Evolutionary conservation across 2,329 filamentous ascomycete species (phyloP).

Genomic region (Colletotrichum filicis): DNA sequence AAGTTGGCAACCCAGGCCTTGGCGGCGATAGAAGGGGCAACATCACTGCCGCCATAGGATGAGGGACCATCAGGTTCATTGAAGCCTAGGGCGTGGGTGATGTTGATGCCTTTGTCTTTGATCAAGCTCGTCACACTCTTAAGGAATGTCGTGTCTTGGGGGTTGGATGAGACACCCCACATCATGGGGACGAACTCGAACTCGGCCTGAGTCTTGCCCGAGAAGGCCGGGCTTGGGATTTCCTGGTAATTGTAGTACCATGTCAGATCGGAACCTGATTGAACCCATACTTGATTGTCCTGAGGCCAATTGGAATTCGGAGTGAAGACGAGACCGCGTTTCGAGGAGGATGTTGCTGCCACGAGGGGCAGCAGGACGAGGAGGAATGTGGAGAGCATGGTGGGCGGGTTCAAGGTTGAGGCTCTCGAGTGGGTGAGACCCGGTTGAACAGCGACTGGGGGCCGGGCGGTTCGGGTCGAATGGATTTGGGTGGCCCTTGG

Average conservation of each 20-base stretch:
- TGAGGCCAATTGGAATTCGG: conserved; percentile 62
- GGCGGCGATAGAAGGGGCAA: conserved; percentile 71
- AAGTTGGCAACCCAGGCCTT: conserved; percentile 77
- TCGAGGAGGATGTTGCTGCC: conserved; percentile 57
- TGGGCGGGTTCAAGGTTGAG: neutral
- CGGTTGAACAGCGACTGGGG: conserved; percentile 1
- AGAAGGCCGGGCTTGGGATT: conserved; percentile 64
- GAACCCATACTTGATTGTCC: conserved; percentile 75
- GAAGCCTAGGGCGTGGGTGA: conserved; percentile 78
- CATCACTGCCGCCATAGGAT: conserved; percentile 69
- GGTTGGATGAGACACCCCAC: conserved; percentile 68
- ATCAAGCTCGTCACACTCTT: conserved; percentile 67
- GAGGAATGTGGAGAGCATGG: conserved; percentile 36
- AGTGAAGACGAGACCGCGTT: conserved; percentile 80
- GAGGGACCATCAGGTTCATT: conserved; percentile 78
- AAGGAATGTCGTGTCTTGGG: conserved; percentile 69
- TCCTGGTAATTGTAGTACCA: conserved; percentile 89
- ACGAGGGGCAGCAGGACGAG: conserved; percentile 38
- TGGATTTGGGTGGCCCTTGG: neutral
- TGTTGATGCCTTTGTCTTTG: conserved; percentile 60
- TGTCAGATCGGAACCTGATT: conserved; percentile 67
- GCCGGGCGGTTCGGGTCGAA: conserved; percentile 4
- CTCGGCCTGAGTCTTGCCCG: conserved; percentile 58
- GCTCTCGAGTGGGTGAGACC: conserved; percentile 17
- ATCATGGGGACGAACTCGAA: conserved; percentile 87